phyloP scores from a whole-genome alignment of 495 filamentous ascomycete genomes.

The Cercophora newfieldiana region DNA sequence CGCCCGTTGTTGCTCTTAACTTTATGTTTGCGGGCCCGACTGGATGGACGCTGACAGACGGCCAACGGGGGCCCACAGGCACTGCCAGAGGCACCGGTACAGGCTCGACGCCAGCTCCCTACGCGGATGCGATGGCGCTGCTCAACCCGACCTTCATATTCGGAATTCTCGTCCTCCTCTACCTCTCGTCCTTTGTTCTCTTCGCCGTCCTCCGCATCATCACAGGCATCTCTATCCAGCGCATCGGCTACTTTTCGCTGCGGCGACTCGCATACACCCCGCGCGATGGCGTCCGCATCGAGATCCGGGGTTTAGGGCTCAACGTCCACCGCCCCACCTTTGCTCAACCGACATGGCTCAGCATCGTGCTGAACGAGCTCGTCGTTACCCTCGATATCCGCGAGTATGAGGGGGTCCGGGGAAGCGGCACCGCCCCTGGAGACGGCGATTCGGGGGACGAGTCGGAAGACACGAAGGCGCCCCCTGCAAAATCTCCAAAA shows the following conservation, averaged over 20 bases:
- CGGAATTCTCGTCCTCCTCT: constrained; percentile 78
- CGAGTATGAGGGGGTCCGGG: constrained; percentile 53
- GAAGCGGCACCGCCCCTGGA: constrained; percentile 24
- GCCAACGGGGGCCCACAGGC: background rate
- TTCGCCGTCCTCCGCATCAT: constrained; percentile 91
- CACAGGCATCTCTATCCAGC: constrained; percentile 94
- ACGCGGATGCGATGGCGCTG: constrained; percentile 45
- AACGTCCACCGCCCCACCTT: constrained; percentile 91
- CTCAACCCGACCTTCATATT: constrained; percentile 76
- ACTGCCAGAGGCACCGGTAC: background rate
- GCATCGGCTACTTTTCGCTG: constrained; percentile 87
- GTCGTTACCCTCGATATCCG: constrained; percentile 79
- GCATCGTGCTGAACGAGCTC: constrained; percentile 79
- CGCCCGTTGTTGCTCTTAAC: background rate
- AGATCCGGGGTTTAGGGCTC: constrained; percentile 85
- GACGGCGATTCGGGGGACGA: constrained; percentile 29
- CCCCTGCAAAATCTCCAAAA: constrained; percentile 26
- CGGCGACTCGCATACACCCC: constrained; percentile 86
- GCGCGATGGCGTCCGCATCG: constrained; percentile 80
- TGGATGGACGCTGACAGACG: background rate
- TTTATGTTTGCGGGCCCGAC: background rate
- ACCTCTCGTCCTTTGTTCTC: constrained; percentile 87
- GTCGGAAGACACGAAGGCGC: constrained; percentile 22
- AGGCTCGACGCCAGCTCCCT: constrained; percentile 21
- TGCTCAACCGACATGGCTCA: constrained; percentile 95